These are phyloP conservation scores for Calvatia gigantea DNA, from an alignment of 768 basidiomycete species.

Conservation along the genomic window DNA sequence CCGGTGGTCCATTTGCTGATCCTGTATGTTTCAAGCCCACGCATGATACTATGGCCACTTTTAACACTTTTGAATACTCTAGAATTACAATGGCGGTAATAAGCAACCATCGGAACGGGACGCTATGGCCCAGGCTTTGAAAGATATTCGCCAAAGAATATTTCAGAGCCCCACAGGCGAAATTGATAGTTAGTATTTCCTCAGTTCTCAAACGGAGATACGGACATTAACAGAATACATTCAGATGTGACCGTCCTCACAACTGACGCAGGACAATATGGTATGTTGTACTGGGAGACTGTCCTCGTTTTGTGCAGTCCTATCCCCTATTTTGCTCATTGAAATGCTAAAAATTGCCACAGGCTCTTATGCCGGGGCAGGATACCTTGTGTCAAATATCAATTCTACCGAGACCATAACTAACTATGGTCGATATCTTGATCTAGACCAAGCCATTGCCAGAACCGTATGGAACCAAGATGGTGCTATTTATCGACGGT, in stretches of 20 bases:
- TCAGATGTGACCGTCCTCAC: constrained; percentile 54
- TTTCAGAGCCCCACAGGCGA: constrained; percentile 58
- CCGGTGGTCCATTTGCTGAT: constrained; percentile 68
- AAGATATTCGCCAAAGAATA: constrained; percentile 49
- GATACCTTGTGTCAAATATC: constrained; percentile 52
- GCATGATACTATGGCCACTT: neutral
- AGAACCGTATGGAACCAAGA: constrained; percentile 60
- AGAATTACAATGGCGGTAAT: constrained; percentile 75
- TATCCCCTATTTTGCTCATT: neutral
- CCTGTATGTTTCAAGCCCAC: constrained; percentile 37
- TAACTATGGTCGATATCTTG: constrained; percentile 64
- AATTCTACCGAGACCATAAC: constrained; percentile 33
- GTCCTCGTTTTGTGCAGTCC: neutral
- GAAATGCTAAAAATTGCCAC: constrained; percentile 4
- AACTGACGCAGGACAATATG: constrained; percentile 57
- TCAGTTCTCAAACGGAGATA: neutral
- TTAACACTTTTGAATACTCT: neutral
- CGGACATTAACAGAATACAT: neutral
- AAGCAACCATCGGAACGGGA: constrained; percentile 41
- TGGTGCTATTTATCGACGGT: constrained; percentile 48
- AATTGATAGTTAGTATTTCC: constrained; percentile 42
- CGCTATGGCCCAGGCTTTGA: constrained; percentile 46
- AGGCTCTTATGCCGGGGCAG: constrained; percentile 72
- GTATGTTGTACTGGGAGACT: constrained; percentile 24
- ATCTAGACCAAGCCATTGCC: constrained; percentile 59